These are phyloP conservation scores for Aspergillus pseudonomiae DNA, from an alignment of 2,329 filamentous ascomycete genomes.

Conservation along the genomic window DNA sequence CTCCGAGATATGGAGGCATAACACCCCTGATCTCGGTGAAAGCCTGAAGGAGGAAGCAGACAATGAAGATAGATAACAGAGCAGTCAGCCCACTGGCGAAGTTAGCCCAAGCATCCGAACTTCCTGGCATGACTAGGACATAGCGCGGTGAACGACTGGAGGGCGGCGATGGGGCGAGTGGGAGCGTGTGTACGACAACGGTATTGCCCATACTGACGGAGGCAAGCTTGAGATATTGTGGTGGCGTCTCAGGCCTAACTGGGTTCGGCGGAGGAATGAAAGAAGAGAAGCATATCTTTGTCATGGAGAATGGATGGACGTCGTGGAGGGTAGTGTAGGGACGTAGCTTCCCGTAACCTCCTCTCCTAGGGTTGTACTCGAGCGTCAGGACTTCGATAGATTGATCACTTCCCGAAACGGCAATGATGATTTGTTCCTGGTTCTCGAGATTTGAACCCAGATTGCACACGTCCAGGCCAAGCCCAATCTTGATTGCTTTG, in stretches of 20 bases:
- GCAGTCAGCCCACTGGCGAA: constrained; percentile 60
- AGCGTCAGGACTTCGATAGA: constrained; percentile 78
- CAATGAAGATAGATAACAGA: constrained; percentile 63
- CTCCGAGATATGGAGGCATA: constrained; percentile 59
- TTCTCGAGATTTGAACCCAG: constrained; percentile 62
- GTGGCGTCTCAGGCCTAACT: constrained; percentile 50
- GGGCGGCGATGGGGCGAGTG: constrained; percentile 56
- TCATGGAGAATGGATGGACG: constrained; percentile 63
- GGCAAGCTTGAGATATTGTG: constrained; percentile 73
- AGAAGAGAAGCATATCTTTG: constrained; percentile 54
- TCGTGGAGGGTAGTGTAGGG: constrained; percentile 56
- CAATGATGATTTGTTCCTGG: constrained; percentile 77
- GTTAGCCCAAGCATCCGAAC: constrained; percentile 57
- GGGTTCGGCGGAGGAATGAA: constrained; percentile 56
- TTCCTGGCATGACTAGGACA: constrained; percentile 64
- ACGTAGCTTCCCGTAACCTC: constrained; percentile 51
- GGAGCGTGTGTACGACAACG: constrained; percentile 77
- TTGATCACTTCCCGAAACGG: constrained; percentile 77
- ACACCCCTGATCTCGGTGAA: constrained; percentile 64
- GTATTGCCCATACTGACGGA: constrained; percentile 81
- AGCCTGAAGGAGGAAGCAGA: constrained; percentile 64
- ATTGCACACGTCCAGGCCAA: constrained; percentile 75
- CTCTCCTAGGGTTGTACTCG: constrained; percentile 59
- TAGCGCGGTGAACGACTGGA: constrained; percentile 64
- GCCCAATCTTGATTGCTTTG: constrained; percentile 70